Conservation (phyloP, 2,329 filamentous ascomycete species). For the Emergomyces orientalis region DNA sequence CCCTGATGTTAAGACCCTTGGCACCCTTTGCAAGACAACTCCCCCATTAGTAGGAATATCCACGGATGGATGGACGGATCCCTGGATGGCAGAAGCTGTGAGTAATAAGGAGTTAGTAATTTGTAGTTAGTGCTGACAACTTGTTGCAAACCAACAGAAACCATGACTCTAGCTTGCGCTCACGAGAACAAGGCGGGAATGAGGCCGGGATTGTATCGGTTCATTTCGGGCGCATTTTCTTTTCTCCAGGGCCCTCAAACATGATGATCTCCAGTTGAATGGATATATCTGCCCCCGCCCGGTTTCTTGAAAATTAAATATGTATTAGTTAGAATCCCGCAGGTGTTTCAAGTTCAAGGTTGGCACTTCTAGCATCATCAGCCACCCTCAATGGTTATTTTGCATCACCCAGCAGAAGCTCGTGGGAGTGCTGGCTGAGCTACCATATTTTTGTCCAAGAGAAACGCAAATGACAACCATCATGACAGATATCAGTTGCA, state of each 20-base stretch:
- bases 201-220: not conserved
- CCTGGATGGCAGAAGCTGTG: not conserved
- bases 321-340: too few relatives aligned
- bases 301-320: not conserved
- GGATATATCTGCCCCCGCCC: not conserved
- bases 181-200: not conserved
- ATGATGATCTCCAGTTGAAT: too few relatives aligned
- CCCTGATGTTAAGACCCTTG: too few relatives aligned
- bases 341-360: not conserved
- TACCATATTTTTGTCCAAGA: not conserved
- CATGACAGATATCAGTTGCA: not conserved
- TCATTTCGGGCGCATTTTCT: not conserved
- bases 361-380: not conserved
- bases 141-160: not conserved
- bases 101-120: not conserved
- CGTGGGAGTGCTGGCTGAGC: too few relatives aligned
- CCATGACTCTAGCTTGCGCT: not conserved
- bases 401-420: not conserved
- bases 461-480: not conserved
- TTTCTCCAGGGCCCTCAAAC: too few relatives aligned
- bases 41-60: not conserved
- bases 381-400: not conserved
- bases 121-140: not conserved
- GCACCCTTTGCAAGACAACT: too few relatives aligned
- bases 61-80: not conserved